Evolutionary conservation across 1,284 basidiomycete species (phyloP).

Genomic region (Pascua sp.): DNA sequence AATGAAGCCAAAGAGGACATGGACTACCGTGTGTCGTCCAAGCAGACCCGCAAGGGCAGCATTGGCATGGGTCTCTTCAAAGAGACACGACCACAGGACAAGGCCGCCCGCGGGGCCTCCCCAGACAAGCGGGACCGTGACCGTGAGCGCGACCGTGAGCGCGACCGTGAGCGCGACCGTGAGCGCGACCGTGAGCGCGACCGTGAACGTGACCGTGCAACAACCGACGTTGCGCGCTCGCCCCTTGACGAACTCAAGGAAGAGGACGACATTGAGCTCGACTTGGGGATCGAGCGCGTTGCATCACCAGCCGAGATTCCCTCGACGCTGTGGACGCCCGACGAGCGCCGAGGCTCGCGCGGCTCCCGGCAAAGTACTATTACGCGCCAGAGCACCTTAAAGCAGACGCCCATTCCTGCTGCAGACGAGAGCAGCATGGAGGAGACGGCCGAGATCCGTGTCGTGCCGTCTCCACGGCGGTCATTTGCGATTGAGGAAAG

Average conservation of each 20-base stretch:
- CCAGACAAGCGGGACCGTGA: neutral
- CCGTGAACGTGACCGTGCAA: neutral
- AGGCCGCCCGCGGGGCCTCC: too few species aligned
- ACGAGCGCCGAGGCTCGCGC: too few species aligned
- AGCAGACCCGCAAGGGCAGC: constrained; percentile 48
- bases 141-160: neutral
- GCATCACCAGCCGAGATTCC: too few species aligned
- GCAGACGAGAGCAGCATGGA: neutral
- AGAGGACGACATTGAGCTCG: neutral
- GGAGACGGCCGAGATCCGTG: constrained; percentile 1
- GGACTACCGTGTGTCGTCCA: constrained; percentile 26
- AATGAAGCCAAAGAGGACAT: constrained; percentile 43
- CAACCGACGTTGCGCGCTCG: neutral
- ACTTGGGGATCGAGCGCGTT: neutral
- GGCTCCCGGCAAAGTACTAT: too few species aligned
- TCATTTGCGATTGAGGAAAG: neutral
- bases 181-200: constrained; percentile 1
- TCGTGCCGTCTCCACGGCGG: constrained; percentile 6
- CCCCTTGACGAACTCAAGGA: constrained; percentile 9
- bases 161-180: too few species aligned
- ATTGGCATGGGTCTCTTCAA: constrained; percentile 51
- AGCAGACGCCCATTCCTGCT: neutral
- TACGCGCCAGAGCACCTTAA: too few species aligned
- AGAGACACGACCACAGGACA: constrained; percentile 26
- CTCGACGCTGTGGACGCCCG: too few species aligned